phyloP scores from a whole-genome alignment of 202 grass and related monocot genomes.

The Dendrocalamus latiflorus region DNA sequence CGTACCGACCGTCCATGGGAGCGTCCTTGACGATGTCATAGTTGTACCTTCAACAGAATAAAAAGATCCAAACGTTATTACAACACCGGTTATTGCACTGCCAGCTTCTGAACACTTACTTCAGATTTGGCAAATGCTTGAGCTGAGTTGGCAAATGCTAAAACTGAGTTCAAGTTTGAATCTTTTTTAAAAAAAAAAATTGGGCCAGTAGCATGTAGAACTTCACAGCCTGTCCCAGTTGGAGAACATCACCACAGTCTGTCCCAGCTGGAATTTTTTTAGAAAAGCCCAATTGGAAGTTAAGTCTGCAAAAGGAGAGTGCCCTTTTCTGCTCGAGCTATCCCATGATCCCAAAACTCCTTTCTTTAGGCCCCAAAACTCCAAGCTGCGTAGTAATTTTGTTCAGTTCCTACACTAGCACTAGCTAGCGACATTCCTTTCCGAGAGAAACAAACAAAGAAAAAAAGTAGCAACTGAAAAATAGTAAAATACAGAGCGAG shows the following conservation, averaged over 20 bases:
- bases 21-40: slow-evolving; percentile 52
- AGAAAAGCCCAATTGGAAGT: background rate
- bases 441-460: background rate
- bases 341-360: background rate
- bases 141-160: background rate
- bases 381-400: too few relatives aligned
- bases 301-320: background rate
- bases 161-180: background rate
- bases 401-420: too few relatives aligned
- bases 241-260: background rate
- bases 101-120: background rate
- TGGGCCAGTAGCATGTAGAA: background rate
- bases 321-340: background rate
- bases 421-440: background rate
- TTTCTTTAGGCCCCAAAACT: too few relatives aligned
- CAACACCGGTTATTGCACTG: background rate
- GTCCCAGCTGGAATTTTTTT: background rate
- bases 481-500: background rate
- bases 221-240: slow-evolving; percentile 3
- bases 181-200: too few relatives aligned
- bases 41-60: slow-evolving; percentile 53
- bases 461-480: background rate
- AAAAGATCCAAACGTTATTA: slow-evolving; percentile 26
- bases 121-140: background rate
- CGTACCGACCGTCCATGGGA: slow-evolving; percentile 52